A percentile compares a stretch with the other conserved stretches of the same genome.
Conservation (phyloP, 106 monocot species). For the Chionographis japonica region DNA sequence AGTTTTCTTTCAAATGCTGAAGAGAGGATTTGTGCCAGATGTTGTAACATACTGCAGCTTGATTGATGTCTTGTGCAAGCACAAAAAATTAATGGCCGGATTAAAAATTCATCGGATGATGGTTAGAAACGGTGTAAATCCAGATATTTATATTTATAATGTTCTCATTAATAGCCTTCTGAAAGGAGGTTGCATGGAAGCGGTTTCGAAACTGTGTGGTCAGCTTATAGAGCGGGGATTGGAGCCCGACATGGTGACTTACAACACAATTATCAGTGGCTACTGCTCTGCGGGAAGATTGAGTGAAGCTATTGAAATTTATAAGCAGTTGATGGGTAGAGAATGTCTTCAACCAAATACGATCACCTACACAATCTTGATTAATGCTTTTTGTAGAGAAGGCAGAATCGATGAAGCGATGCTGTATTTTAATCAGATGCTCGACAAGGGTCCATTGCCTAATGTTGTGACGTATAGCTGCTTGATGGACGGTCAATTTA, state of each 20-base stretch:
- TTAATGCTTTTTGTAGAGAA: slow-evolving; percentile 50
- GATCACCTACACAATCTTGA: slow-evolving; percentile 48
- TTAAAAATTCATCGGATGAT: slow-evolving; percentile 38
- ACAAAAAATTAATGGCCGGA: slow-evolving; percentile 15
- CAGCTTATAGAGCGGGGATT: slow-evolving; percentile 13
- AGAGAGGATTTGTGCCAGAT: slow-evolving; percentile 28
- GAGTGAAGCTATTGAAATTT: slow-evolving; percentile 29
- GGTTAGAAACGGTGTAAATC: slow-evolving; percentile 22
- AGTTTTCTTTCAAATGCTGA: slow-evolving; percentile 48
- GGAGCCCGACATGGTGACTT: slow-evolving; percentile 38
- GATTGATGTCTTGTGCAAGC: slow-evolving; percentile 43
- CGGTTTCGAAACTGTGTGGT: slow-evolving; percentile 17
- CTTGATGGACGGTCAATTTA: slow-evolving; percentile 47
- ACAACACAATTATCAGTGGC: slow-evolving; percentile 47
- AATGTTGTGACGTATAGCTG: slow-evolving; percentile 52
- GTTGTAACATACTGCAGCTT: slow-evolving; percentile 33
- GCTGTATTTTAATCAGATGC: slow-evolving; percentile 35
- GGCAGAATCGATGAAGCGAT: slow-evolving; percentile 45
- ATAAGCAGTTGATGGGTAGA: slow-evolving; percentile 15
- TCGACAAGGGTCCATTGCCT: slow-evolving; percentile 23
- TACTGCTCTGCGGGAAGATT: slow-evolving; percentile 20
- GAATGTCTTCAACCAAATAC: slow-evolving; percentile 31
- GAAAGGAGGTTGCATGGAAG: slow-evolving; percentile 16
- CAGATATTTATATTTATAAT: slow-evolving; percentile 46
- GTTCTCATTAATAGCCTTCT: slow-evolving; percentile 42